Evolutionary conservation across 768 basidiomycete species (phyloP).

Genomic region (Russula olivacea): DNA sequence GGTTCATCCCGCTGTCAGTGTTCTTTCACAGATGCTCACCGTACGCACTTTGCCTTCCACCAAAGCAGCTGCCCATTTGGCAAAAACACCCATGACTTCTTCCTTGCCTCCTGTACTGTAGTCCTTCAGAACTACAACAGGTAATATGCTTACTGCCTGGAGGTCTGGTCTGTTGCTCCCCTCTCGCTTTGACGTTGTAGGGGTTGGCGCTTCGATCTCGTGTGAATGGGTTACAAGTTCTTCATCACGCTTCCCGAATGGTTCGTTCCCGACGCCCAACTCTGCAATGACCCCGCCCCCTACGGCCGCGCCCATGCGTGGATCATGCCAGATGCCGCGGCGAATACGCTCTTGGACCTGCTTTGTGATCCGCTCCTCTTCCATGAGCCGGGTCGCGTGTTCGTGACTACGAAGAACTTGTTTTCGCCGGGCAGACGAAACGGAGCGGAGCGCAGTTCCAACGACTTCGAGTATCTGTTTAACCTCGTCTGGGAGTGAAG

Average conservation of each 20-base stretch:
- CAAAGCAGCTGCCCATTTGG: slow-evolving; percentile 79
- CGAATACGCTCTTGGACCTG: slow-evolving; percentile 44
- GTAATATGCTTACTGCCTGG: slow-evolving; percentile 56
- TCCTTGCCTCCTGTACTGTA: slow-evolving; percentile 59
- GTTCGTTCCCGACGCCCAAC: slow-evolving; percentile 77
- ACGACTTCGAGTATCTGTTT: slow-evolving; percentile 80
- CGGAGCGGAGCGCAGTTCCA: slow-evolving; percentile 60
- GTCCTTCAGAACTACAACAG: slow-evolving; percentile 82
- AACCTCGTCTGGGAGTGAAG: slow-evolving; percentile 73
- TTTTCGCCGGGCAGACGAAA: slow-evolving; percentile 46
- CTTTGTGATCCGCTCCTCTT: slow-evolving; percentile 36
- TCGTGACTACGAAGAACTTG: slow-evolving; percentile 39
- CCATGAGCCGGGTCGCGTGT: slow-evolving; percentile 35
- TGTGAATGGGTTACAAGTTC: slow-evolving; percentile 19
- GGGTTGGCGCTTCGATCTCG: neutral
- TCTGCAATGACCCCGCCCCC: slow-evolving; percentile 86
- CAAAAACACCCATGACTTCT: slow-evolving; percentile 66
- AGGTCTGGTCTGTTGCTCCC: slow-evolving; percentile 31
- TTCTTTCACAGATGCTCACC: neutral
- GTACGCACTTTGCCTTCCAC: slow-evolving; percentile 67
- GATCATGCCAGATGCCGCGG: slow-evolving; percentile 79
- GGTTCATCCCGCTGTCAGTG: neutral
- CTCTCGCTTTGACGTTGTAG: slow-evolving; percentile 4
- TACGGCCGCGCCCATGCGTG: slow-evolving; percentile 74
- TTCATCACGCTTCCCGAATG: slow-evolving; percentile 37